Evolutionary conservation across 768 basidiomycete genomes (phyloP).

Genomic region (Tylopilus balloui): DNA sequence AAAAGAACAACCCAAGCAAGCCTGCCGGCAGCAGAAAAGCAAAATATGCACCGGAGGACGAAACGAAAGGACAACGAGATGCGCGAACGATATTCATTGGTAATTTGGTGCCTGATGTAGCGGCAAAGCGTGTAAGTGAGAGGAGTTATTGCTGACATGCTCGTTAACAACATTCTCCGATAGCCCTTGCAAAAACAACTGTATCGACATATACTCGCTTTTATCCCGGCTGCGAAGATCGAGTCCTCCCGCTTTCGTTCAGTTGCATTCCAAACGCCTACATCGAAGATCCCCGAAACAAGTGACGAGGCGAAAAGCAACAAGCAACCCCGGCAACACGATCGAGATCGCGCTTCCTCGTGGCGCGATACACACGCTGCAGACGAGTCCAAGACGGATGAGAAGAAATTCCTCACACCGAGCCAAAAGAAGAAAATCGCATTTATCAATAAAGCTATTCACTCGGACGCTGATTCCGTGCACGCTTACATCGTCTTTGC

Average conservation of each 20-base stretch:
- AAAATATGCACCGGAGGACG: slow-evolving; percentile 60
- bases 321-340: slow-evolving; percentile 42
- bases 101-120: slow-evolving; percentile 75
- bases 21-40: slow-evolving; percentile 25
- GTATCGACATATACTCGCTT: slow-evolving; percentile 67
- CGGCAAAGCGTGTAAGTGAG: slow-evolving; percentile 64
- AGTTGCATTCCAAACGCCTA: slow-evolving; percentile 83
- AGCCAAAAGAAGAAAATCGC: slow-evolving; percentile 90
- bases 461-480: slow-evolving; percentile 66
- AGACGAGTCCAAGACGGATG: slow-evolving; percentile 42
- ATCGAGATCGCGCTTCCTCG: slow-evolving; percentile 51
- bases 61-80: slow-evolving; percentile 70
- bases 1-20: slow-evolving; percentile 28
- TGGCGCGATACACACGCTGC: slow-evolving; percentile 50
- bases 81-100: slow-evolving; percentile 89
- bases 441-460: slow-evolving; percentile 90
- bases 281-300: slow-evolving; percentile 51
- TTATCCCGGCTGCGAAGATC: slow-evolving; percentile 72
- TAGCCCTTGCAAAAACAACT: slow-evolving; percentile 76
- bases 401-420: slow-evolving; percentile 69
- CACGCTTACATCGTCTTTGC: slow-evolving; percentile 94
- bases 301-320: slow-evolving; percentile 29
- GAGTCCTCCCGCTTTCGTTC: slow-evolving; percentile 94
- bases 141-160: neutral
- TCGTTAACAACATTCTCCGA: neutral